phyloP scores from a whole-genome alignment of 176 grass and related monocot genomes.

The Aegilops bicornis region DNA sequence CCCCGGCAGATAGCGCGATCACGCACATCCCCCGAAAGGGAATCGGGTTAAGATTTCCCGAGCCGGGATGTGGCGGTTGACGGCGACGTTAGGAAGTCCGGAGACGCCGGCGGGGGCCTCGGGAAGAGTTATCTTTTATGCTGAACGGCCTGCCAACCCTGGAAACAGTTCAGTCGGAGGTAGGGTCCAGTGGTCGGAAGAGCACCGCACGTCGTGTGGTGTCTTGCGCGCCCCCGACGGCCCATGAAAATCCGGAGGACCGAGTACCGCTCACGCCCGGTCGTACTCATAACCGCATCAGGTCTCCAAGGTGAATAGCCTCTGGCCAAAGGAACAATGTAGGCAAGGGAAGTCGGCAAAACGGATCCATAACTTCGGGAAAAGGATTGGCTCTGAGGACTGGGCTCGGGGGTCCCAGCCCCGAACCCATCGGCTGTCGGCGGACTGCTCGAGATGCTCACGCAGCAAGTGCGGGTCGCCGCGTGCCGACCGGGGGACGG shows the following conservation, averaged over 20 bases:
- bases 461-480: conserved; percentile 25
- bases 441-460: conserved; percentile 32
- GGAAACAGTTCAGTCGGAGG: conserved; percentile 65
- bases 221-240: conserved; percentile 36
- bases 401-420: conserved; percentile 66
- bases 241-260: conserved; percentile 52
- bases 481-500: conserved; percentile 26
- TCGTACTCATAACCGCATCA: conserved; percentile 72
- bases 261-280: conserved; percentile 43
- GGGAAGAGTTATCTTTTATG: conserved; percentile 86
- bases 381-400: conserved; percentile 79
- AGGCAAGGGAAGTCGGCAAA: conserved; percentile 86
- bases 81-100: conserved; percentile 55
- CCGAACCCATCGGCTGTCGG: conserved; percentile 43
- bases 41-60: conserved; percentile 33
- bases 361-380: conserved; percentile 80
- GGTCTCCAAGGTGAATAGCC: conserved; percentile 71
- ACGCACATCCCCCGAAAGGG: conserved; percentile 7
- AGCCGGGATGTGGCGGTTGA: conserved; percentile 60
- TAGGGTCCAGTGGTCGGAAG: conserved; percentile 69
- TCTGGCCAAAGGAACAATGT: conserved; percentile 67
- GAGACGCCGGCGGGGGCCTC: conserved; percentile 59
- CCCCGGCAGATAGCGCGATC: neutral
- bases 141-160: conserved; percentile 72
- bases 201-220: conserved; percentile 66